Percentiles rank a stretch among this genome's conserved stretches.
Evolutionary conservation across 176 grass and related monocot genomes (phyloP).

Genomic region (Rhynchospora breviuscula): DNA sequence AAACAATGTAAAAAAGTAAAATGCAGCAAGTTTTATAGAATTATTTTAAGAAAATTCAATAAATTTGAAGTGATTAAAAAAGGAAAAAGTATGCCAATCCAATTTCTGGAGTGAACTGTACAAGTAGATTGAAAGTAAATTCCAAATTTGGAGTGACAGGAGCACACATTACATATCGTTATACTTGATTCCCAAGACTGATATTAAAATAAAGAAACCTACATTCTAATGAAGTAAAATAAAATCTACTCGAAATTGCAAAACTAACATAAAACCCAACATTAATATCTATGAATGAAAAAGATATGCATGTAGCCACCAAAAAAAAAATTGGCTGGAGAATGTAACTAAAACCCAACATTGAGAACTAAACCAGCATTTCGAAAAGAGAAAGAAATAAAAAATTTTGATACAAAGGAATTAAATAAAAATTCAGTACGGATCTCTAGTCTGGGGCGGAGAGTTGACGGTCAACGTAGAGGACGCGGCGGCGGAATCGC

Average conservation of each 20-base stretch:
- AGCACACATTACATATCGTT: background rate
- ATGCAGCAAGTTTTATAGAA: background rate
- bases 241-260: too few species aligned
- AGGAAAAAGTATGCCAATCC: background rate
- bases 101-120: background rate
- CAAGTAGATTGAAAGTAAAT: background rate
- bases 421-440: background rate
- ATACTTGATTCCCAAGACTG: background rate
- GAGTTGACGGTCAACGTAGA: background rate
- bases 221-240: too few species aligned
- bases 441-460: slow-evolving; percentile 14
- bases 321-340: background rate
- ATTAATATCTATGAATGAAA: too few species aligned
- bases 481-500: background rate
- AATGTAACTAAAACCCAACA: background rate
- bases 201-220: too few species aligned
- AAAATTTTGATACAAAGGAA: background rate
- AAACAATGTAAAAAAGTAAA: background rate
- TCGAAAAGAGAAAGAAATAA: background rate
- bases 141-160: background rate
- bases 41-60: background rate
- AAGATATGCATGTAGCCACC: background rate
- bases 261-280: too few species aligned
- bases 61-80: background rate
- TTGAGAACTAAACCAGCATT: background rate